Conservation (phyloP, 306 rosid genomes). For the Sophora flavescens region DNA sequence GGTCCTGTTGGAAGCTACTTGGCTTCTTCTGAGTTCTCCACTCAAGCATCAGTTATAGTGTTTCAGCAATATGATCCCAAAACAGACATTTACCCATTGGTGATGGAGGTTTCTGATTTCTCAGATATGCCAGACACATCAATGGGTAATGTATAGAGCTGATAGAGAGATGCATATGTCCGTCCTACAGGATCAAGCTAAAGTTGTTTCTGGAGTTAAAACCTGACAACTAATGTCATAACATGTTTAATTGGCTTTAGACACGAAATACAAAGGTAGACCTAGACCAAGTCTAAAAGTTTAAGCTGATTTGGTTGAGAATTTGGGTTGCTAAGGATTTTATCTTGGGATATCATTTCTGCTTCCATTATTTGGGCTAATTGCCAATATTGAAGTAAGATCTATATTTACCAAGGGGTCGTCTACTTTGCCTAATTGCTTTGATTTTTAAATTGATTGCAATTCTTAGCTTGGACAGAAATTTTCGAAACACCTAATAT, state of each 20-base stretch:
- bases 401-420: not conserved
- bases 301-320: slow-evolving; percentile 22
- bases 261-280: slow-evolving; percentile 1
- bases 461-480: not conserved
- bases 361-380: not conserved
- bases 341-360: slow-evolving; percentile 6
- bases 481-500: not conserved
- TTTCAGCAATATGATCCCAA: slow-evolving; percentile 62
- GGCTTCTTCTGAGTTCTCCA: slow-evolving; percentile 67
- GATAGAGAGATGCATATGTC: not conserved
- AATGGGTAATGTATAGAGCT: not conserved
- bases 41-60: slow-evolving; percentile 59
- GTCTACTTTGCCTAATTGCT: not conserved
- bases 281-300: not conserved
- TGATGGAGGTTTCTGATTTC: slow-evolving; percentile 56
- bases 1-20: slow-evolving; percentile 77
- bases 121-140: slow-evolving; percentile 53
- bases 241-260: slow-evolving; percentile 9
- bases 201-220: slow-evolving; percentile 1
- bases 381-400: not conserved
- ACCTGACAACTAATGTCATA: not conserved
- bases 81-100: slow-evolving; percentile 50
- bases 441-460: not conserved
- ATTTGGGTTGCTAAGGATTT: not conserved
- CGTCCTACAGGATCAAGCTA: not conserved